A percentile compares a stretch with the other conserved stretches of the same genome.
phyloP scores from a whole-genome alignment of 129 eudicot species.

The Rutidosis leptorrhynchoides region DNA sequence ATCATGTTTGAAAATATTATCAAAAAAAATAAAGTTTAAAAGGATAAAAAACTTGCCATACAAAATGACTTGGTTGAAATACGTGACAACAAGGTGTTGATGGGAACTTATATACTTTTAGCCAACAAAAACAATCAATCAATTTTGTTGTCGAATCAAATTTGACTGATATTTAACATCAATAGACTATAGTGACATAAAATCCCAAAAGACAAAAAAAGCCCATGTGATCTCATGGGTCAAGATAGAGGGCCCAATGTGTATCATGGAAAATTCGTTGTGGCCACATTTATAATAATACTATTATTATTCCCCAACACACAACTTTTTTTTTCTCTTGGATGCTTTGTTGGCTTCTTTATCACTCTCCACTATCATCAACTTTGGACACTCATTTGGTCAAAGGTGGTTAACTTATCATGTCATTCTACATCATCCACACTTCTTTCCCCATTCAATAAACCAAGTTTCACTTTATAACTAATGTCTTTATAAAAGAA shows the following conservation, averaged over 20 bases:
- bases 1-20: too few relatives aligned
- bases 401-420: slow-evolving; percentile 37
- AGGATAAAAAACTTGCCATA: neutral
- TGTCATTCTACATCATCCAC: slow-evolving; percentile 40
- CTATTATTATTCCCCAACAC: slow-evolving; percentile 17
- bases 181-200: neutral
- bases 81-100: neutral
- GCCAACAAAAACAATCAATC: slow-evolving; percentile 7
- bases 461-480: slow-evolving; percentile 31
- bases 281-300: slow-evolving; percentile 18
- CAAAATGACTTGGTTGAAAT: neutral
- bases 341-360: slow-evolving; percentile 35
- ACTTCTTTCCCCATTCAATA: slow-evolving; percentile 27
- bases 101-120: neutral
- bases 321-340: slow-evolving; percentile 20
- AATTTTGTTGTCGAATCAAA: neutral
- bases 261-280: slow-evolving; percentile 20
- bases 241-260: slow-evolving; percentile 23
- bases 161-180: neutral
- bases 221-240: slow-evolving; percentile 29
- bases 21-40: neutral
- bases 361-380: slow-evolving; percentile 34
- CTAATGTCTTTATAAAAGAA: neutral
- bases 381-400: slow-evolving; percentile 25
- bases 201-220: neutral